These are phyloP conservation scores for Cercospora sp. DNA, from an alignment of 2,329 filamentous ascomycete species.

Conservation along the genomic window DNA sequence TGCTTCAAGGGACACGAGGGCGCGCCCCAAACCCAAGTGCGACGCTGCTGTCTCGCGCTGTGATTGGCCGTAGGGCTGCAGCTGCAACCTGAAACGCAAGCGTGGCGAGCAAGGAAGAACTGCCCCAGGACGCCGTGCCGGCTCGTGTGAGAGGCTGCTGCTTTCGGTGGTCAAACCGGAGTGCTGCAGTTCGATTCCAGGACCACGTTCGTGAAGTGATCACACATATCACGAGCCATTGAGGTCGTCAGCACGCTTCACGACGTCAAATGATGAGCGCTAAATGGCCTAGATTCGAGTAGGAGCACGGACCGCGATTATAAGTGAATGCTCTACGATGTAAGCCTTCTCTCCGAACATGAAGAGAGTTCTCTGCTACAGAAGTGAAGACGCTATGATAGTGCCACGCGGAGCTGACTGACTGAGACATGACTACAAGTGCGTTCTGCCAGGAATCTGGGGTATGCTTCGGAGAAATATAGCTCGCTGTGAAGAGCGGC, in stretches of 20 bases:
- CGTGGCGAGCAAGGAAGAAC: slow-evolving; percentile 14
- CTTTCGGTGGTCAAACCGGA: not conserved
- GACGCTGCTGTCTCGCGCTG: not conserved
- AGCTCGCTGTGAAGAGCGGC: not conserved
- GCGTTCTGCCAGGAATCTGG: not conserved
- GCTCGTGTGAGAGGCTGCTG: slow-evolving; percentile 20
- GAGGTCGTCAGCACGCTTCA: not conserved
- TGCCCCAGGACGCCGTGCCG: slow-evolving; percentile 3
- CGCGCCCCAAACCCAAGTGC: slow-evolving; percentile 11
- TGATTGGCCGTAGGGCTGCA: slow-evolving; percentile 13
- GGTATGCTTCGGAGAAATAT: not conserved
- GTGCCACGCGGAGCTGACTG: not conserved
- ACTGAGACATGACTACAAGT: not conserved
- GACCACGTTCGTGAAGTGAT: slow-evolving; percentile 2
- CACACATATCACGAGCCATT: not conserved
- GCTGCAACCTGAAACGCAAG: slow-evolving; percentile 12
- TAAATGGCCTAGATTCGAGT: not conserved
- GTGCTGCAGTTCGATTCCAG: slow-evolving; percentile 2
- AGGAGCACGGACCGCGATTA: not conserved
- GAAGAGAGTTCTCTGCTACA: not conserved
- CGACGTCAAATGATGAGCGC: not conserved
- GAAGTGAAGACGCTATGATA: not conserved
- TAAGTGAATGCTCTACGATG: not conserved
- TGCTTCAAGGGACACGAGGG: slow-evolving; percentile 5
- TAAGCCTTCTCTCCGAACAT: not conserved